A percentile compares a stretch with the other conserved stretches of the same genome.
These are phyloP conservation scores for Sphenostylis stenocarpa DNA, from an alignment of 306 rosid genomes.

Conservation along the genomic window DNA sequence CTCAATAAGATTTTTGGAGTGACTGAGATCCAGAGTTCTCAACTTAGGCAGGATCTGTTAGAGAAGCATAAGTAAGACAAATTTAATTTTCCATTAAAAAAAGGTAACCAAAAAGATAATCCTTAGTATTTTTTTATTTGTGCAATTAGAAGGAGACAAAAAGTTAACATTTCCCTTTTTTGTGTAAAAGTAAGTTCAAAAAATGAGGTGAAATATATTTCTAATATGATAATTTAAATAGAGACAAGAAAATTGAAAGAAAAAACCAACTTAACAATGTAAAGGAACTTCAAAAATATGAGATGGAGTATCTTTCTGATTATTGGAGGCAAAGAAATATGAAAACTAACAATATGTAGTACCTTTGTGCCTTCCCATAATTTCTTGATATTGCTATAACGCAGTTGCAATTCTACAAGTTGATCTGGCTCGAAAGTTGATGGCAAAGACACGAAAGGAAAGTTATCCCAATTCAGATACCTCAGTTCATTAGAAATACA, in stretches of 20 bases:
- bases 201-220: not conserved
- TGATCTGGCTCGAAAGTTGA: not conserved
- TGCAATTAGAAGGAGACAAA: not conserved
- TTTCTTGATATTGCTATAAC: not conserved
- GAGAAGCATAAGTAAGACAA: not conserved
- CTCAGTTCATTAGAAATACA: not conserved
- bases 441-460: conserved; percentile 11
- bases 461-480: not conserved
- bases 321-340: too few relatives aligned
- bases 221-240: not conserved
- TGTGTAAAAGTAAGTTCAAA: not conserved
- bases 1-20: not conserved
- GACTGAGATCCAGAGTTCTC: not conserved
- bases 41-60: not conserved
- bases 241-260: not conserved
- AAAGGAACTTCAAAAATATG: not conserved
- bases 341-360: not conserved
- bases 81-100: not conserved
- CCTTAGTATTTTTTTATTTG: not conserved
- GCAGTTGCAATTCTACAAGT: not conserved
- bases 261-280: not conserved
- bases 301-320: not conserved
- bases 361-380: conserved; percentile 25
- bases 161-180: not conserved
- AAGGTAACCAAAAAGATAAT: not conserved